Base-by-base conservation (phyloP, 148 eudicot species). In the Oxyria digyna region DNA sequence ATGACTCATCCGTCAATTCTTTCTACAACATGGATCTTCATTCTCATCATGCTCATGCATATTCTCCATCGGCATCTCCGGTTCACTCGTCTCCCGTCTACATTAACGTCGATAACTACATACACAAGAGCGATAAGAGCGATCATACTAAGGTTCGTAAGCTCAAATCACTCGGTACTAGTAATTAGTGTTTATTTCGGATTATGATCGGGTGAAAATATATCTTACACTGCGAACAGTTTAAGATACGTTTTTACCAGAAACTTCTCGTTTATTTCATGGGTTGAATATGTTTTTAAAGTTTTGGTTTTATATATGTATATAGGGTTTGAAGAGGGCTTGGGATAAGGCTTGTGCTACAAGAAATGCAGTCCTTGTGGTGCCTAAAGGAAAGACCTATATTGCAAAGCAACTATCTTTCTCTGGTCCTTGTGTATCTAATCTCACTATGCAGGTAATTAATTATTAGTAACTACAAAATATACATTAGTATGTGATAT, bases 331-430 rank as follows among this genome's bases (percentile, higher is more conserved):
- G 37, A 68, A 29, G 78, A 71, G 74, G 71, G 91, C 97, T 62
- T 91, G 94, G 94, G 72, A 80, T 73, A 68, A 48, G 75, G 97
- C 87, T 24, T 91, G 97, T 74, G 73, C 79, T 42, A 70, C 79
- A 1, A 55, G 21, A 18, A 52, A 70, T 54, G 78, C 73, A 11
- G 81, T 78, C 21, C 72, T 87, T 57, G 71, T 84, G 57, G 94
- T 91, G 42, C 97, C 94, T 3, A 27, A 32, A 45, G 66, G 80
- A 54, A 91, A 72, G 69, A 73, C 71, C 43, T 91, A 87, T 57
- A 78, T 67, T 71, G 80, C 86, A 40, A 91, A 84, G 74, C 91
- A 85, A 48, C 77, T 84, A 38, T 81, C 71, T 33, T 91, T 91
- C 64, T 49, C 75, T 4, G 97, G 97, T 20, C 94, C 97, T 38